Conservation (phyloP, 1,139 yeast species). For the Hansenula sp. region DNA sequence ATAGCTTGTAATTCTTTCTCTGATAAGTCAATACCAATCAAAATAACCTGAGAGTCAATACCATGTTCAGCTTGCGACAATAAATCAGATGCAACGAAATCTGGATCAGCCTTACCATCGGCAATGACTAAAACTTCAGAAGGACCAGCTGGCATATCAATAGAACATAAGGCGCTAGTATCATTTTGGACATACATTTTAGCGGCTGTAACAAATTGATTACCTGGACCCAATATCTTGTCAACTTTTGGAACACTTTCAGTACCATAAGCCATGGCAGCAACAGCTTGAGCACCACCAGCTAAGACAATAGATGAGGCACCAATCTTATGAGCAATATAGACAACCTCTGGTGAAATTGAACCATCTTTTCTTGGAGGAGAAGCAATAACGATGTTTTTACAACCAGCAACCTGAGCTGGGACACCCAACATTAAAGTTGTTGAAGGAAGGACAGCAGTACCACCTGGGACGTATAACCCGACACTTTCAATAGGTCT, state of each 20-base stretch:
- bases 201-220: constrained; percentile 98
- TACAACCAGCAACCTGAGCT: constrained; percentile 98
- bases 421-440: constrained; percentile 98
- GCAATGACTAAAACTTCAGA: constrained; percentile 94
- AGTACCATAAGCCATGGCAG: constrained; percentile 98
- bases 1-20: constrained; percentile 58
- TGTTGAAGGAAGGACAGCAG: constrained; percentile 96
- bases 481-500: constrained; percentile 95
- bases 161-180: constrained; percentile 89
- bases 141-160: constrained; percentile 99
- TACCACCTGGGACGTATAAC: constrained; percentile 96
- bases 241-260: constrained; percentile 89
- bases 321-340: constrained; percentile 94
- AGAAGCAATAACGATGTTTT: constrained; percentile 91
- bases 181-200: constrained; percentile 97
- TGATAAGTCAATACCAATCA: constrained; percentile 75
- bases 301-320: constrained; percentile 89
- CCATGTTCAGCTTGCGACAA: constrained; percentile 99
- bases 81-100: constrained; percentile 92
- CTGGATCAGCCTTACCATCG: constrained; percentile 83
- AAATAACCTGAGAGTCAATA: constrained; percentile 92
- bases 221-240: constrained; percentile 97
- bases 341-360: constrained; percentile 94
- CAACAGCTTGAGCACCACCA: constrained; percentile 99
- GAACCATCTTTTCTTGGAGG: constrained; percentile 95